Evolutionary conservation across 495 filamentous ascomycete genomes (phyloP).

Genomic region (Penicillium pancosmium): DNA sequence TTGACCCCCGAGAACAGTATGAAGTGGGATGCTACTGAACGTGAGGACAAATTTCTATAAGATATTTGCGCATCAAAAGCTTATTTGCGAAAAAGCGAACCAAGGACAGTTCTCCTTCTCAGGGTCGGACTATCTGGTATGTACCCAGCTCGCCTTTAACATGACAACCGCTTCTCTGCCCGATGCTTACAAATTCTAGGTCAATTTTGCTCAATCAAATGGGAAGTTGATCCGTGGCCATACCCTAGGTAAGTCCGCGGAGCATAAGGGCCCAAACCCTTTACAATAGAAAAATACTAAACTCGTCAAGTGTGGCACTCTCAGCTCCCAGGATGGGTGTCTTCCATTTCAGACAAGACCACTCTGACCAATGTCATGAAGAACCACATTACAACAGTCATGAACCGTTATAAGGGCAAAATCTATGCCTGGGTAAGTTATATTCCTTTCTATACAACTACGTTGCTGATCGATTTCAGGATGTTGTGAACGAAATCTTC

Average conservation of each 20-base stretch:
- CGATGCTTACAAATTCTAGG: conserved; percentile 19
- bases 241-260: conserved; percentile 37
- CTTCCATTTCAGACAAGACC: conserved; percentile 43
- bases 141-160: conserved; percentile 3
- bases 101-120: conserved; percentile 47
- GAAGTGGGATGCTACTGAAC: conserved; percentile 54
- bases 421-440: conserved; percentile 50
- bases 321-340: conserved; percentile 56
- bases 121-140: conserved; percentile 45
- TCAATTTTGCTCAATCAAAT: conserved; percentile 50
- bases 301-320: conserved; percentile 51
- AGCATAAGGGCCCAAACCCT: neutral
- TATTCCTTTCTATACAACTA: neutral
- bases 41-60: conserved; percentile 20
- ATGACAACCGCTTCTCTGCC: neutral
- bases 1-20: conserved; percentile 60
- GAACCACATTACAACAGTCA: conserved; percentile 54
- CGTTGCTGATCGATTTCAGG: conserved; percentile 38
- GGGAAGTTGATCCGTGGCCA: conserved; percentile 53
- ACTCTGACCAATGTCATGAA: conserved; percentile 45
- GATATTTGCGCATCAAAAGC: neutral
- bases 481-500: conserved; percentile 73
- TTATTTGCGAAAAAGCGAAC: conserved; percentile 20
- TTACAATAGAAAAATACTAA: conserved; percentile 7
- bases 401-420: conserved; percentile 55